Base-by-base conservation (phyloP, 1,284 basidiomycete species). In the Kwoniella shivajii region DNA sequence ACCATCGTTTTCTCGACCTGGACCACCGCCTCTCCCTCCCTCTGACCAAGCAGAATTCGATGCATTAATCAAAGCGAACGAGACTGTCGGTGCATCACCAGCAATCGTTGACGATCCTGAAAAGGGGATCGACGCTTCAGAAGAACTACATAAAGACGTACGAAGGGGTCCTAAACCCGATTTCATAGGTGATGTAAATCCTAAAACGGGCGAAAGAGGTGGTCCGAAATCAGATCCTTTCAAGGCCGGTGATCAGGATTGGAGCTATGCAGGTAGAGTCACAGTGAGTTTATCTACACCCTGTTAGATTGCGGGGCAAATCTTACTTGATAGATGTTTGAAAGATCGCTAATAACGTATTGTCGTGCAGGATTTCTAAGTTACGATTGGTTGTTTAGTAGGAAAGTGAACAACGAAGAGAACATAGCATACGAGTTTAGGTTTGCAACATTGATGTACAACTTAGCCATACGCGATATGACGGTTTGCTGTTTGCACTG, bases 191-290 rank as follows among this genome's bases (percentile, higher is more conserved):
- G 82, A 84, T 9, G 65, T 68, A 0, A 84, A 84, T 66, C 83
- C 83, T 3, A 66, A 66, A 18, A 84, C 83, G 30, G 83, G 83
- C 16, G 83, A 84, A 65, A 63, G 79, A 7, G 83, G 82, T 0
- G 83, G 83, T 0, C 83, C 83, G 1, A 84, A 84, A 71, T 74
- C 76, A 18, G 82, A 84, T 65, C 83, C 83, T 18, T 75, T 84
- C 54, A 71, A 68, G 34, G 73, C 73, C 2, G 73, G 73, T 1
- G 66, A 71, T 50, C 60, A 60, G 20, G 77, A 78, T 57, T 78
- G 78, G 78, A 73, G 74, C 59, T 79, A 74, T 62, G 75, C 70
- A 16, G 78, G 78, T 1, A 56, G 78, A 38, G 77, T 78, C 33
- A 78, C 78, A 9, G 78, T 78, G 63, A 71, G 74, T 72, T 6